These are phyloP conservation scores for Aspergillus quadricinctus DNA, from an alignment of 2,329 filamentous ascomycete species.

Conservation along the genomic window DNA sequence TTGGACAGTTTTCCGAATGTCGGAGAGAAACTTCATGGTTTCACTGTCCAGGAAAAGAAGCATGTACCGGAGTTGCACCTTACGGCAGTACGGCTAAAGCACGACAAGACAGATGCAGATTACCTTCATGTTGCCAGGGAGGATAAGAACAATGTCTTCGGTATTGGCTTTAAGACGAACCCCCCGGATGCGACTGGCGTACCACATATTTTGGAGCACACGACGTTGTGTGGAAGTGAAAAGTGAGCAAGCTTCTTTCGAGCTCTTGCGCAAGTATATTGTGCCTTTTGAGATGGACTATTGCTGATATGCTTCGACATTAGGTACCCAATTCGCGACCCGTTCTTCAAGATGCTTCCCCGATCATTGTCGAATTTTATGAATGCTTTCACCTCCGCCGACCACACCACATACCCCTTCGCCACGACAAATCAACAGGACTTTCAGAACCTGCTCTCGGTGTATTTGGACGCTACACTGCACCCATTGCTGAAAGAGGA, in stretches of 20 bases:
- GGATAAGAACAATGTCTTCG: slow-evolving; percentile 99
- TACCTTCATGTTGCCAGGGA: slow-evolving; percentile 93
- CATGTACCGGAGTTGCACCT: slow-evolving; percentile 92
- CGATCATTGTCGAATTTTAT: slow-evolving; percentile 99
- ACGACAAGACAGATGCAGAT: slow-evolving; percentile 93
- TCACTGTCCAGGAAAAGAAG: slow-evolving; percentile 83
- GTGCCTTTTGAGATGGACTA: background rate
- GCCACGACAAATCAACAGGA: slow-evolving; percentile 94
- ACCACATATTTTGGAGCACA: slow-evolving; percentile 96
- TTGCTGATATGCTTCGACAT: slow-evolving; percentile 8
- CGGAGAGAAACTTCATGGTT: slow-evolving; percentile 86
- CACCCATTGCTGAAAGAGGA: slow-evolving; percentile 83
- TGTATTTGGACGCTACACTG: slow-evolving; percentile 92
- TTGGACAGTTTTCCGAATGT: slow-evolving; percentile 70
- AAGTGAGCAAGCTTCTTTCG: slow-evolving; percentile 58
- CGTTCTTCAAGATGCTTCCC: slow-evolving; percentile 99
- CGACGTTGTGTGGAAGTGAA: slow-evolving; percentile 89
- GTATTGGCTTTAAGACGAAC: slow-evolving; percentile 98
- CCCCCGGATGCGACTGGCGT: slow-evolving; percentile 94
- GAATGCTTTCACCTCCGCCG: slow-evolving; percentile 96
- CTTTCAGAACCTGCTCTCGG: slow-evolving; percentile 91
- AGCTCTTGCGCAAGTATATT: background rate
- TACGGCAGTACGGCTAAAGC: slow-evolving; percentile 82
- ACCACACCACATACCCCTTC: slow-evolving; percentile 97
- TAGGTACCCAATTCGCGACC: slow-evolving; percentile 94